Evolutionary conservation across 768 basidiomycete genomes (phyloP).

Genomic region (Lepiota brunneoincarnata): DNA sequence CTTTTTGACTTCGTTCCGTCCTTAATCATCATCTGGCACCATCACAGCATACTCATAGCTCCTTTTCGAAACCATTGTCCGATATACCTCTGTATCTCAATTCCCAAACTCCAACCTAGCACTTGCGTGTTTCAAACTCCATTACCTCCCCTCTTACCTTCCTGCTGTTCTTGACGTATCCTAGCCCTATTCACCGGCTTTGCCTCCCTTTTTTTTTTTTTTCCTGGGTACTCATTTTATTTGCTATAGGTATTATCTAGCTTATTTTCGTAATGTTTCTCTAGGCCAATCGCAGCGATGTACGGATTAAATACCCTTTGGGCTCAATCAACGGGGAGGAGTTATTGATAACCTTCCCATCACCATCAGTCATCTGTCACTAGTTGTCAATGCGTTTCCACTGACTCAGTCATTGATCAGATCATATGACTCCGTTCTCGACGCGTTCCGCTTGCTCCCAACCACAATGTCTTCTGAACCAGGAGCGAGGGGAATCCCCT

Average conservation of each 20-base stretch:
- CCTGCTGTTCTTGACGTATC: neutral
- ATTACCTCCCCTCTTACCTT: neutral
- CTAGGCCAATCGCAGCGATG: conserved; percentile 1
- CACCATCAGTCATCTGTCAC: too few species aligned
- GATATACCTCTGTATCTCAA: conserved; percentile 14
- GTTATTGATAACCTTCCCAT: neutral
- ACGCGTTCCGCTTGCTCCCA: neutral
- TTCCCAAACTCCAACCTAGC: neutral
- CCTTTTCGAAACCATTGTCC: neutral
- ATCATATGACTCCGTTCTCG: neutral
- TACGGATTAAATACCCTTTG: conserved; percentile 6
- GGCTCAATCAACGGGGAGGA: neutral
- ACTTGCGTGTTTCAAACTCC: neutral
- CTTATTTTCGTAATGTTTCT: conserved; percentile 9
- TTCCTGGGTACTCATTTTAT: neutral
- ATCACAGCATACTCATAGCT: conserved; percentile 3
- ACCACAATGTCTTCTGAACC: conserved; percentile 10
- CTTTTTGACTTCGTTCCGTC: neutral
- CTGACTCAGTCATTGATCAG: too few species aligned
- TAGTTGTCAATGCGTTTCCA: too few species aligned
- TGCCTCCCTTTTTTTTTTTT: neutral
- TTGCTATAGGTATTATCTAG: conserved; percentile 13
- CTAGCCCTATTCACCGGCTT: neutral
- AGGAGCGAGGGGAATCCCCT: conserved; percentile 26
- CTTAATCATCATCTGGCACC: neutral